phyloP scores from a whole-genome alignment of 164 flowering plant genomes.

The Aristolochia contorta region DNA sequence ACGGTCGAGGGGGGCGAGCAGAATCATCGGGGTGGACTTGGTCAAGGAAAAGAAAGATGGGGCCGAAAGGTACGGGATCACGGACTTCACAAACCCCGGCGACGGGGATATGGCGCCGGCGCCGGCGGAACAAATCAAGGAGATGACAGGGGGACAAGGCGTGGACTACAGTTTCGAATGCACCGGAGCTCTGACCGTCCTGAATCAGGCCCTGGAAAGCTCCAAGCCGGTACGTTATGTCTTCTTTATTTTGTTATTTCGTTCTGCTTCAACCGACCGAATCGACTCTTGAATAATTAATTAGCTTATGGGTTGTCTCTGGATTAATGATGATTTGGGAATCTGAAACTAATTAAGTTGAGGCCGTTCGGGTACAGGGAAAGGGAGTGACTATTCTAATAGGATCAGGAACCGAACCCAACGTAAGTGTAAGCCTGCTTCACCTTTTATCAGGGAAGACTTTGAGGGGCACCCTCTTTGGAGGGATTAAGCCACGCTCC shows the following conservation, averaged over 20 bases:
- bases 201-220: slow-evolving; percentile 31
- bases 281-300: no score
- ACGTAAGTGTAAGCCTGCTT: no score
- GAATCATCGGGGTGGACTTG: slow-evolving; percentile 35
- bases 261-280: no score
- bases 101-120: slow-evolving; percentile 13
- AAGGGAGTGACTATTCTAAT: slow-evolving; percentile 23
- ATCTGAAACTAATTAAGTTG: neutral
- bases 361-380: slow-evolving; percentile 5
- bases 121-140: slow-evolving; percentile 25
- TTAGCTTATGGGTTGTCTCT: no score
- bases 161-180: slow-evolving; percentile 52
- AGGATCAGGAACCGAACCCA: slow-evolving; percentile 17
- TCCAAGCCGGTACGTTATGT: no score
- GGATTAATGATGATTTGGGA: no score
- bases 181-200: slow-evolving; percentile 23
- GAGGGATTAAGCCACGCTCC: no score
- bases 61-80: slow-evolving; percentile 35
- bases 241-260: neutral
- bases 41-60: slow-evolving; percentile 22
- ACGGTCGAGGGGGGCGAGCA: slow-evolving; percentile 29
- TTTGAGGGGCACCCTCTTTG: no score
- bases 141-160: slow-evolving; percentile 36
- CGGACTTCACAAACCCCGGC: slow-evolving; percentile 36
- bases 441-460: no score